Evolutionary conservation across 2,329 filamentous ascomycete genomes (phyloP), one percentile per base, ranked within the genome.

Genomic region (Ophiostoma triangulosporum): DNA sequence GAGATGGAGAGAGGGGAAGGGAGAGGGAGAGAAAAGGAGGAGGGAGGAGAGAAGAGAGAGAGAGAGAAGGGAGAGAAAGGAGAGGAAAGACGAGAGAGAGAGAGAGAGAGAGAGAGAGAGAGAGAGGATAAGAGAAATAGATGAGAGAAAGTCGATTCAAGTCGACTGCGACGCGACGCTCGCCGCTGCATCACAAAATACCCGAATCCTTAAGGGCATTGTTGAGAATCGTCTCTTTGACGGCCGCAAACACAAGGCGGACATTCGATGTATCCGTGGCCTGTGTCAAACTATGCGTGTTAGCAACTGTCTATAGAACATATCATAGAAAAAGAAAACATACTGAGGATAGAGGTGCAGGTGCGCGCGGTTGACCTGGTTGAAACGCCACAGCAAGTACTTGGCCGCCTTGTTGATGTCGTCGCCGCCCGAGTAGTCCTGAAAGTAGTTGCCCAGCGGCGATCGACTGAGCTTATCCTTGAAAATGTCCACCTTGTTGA

Each of bases 401-500:
- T 98, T 98, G 53, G 93, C 93, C 5, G 93, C 93, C 66, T 95
- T 88, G 68, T 97, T 97, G 64, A 97, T 90, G 68, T 98, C 93
- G 67, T 95, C 94, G 50, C 93, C 93, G 29, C 93, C 93, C 0
- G 90, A 95, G 66, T 98, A 98, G 67, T 98, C 93, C 0, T 90
- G 91, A 64, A 98, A 98, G 68, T 97, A 98, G 65, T 91, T 95
- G 62, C 84, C 87, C 46, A 98, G 70, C 0, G 93, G 91, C 53
- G 89, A 96, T 58, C 90, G 81, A 53, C 81, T 81, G 27, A 98
- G 81, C 68, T 98, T 98, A 64, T 89, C 84, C 68, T 93, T 91
- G 77, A 98, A 98, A 55, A 98, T 80, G 72, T 98, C 93, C 61
- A 98, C 93, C 69, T 98, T 98, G 74, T 98, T 98, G 58, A 98